A percentile compares a stretch with the other conserved stretches of the same genome.
These are phyloP conservation scores for Epichloe coenophiala DNA, from an alignment of 2,329 filamentous ascomycete genomes.

Conservation along the genomic window DNA sequence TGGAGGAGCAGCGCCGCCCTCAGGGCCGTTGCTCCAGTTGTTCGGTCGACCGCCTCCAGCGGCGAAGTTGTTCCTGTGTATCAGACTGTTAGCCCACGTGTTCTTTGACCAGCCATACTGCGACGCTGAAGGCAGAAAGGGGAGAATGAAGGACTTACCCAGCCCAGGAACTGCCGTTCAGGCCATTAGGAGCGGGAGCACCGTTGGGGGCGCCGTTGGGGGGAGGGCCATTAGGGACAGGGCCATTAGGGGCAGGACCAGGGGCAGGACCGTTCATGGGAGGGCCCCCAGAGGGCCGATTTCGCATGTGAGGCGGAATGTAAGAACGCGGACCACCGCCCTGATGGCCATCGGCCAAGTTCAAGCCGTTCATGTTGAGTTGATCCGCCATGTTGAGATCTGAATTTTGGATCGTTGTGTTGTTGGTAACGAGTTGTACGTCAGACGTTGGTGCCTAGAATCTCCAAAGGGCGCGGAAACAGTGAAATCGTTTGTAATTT, in stretches of 20 bases:
- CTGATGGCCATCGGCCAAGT: conserved; percentile 35
- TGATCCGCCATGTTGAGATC: conserved; percentile 63
- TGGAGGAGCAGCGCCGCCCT: conserved; percentile 7
- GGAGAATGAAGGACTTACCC: conserved; percentile 22
- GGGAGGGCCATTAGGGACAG: conserved; percentile 9
- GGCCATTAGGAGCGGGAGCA: conserved; percentile 11
- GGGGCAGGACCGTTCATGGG: conserved; percentile 10
- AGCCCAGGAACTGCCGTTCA: conserved; percentile 42
- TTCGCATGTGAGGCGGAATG: conserved; percentile 74
- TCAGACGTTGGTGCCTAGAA: not conserved
- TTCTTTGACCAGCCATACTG: not conserved
- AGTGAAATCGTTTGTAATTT: conserved; percentile 7
- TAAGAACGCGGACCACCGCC: conserved; percentile 45
- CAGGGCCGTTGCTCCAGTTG: conserved; percentile 19
- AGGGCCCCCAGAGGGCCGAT: conserved; percentile 22
- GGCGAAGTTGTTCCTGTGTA: conserved; percentile 3
- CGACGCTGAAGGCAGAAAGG: not conserved
- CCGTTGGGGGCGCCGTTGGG: conserved; percentile 11
- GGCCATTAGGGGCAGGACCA: conserved; percentile 19
- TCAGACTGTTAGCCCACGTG: not conserved
- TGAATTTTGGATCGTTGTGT: not conserved
- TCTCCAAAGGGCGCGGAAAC: not conserved
- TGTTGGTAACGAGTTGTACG: not conserved
- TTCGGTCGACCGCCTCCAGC: conserved; percentile 19
- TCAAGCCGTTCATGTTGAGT: conserved; percentile 69